These are phyloP conservation scores for Stephania yunnanensis DNA, from an alignment of 164 flowering plant genomes.

Conservation along the genomic window DNA sequence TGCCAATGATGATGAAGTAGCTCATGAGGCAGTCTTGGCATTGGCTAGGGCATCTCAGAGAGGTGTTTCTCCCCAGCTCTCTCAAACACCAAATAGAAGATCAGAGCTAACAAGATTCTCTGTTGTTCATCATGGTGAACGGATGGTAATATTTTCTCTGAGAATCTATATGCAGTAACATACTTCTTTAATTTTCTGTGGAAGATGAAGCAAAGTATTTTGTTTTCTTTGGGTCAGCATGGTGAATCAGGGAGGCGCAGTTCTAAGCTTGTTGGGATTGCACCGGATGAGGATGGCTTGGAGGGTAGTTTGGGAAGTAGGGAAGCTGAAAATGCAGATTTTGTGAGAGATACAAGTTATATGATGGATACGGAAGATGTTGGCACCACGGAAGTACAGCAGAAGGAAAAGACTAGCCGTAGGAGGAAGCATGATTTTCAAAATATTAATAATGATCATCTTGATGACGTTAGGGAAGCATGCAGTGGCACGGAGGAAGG, in stretches of 20 bases:
- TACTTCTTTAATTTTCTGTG: not conserved
- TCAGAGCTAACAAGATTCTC: conserved; percentile 35
- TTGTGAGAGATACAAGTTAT: conserved; percentile 24
- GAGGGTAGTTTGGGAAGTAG: conserved; percentile 58
- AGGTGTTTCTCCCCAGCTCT: conserved; percentile 69
- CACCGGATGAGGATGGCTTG: conserved; percentile 38
- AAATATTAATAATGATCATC: conserved; percentile 24
- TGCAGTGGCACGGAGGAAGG: conserved; percentile 74
- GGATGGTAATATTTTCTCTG: conserved; percentile 29
- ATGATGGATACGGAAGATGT: conserved; percentile 28
- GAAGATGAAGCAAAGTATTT: conserved; percentile 7
- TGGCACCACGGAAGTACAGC: conserved; percentile 25
- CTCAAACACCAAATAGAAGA: conserved; percentile 46
- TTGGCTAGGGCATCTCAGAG: conserved; percentile 74
- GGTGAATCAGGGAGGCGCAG: conserved; percentile 26
- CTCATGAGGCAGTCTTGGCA: conserved; percentile 62
- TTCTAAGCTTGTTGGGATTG: conserved; percentile 26
- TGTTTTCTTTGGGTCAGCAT: conserved; percentile 22
- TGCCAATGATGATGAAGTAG: conserved; percentile 62
- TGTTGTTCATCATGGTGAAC: conserved; percentile 38
- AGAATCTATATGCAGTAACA: not conserved
- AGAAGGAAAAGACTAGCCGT: conserved; percentile 33
- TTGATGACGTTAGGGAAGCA: conserved; percentile 60
- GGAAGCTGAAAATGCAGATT: conserved; percentile 57
- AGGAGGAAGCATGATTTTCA: conserved; percentile 33